Percentiles rank a stretch among this genome's conserved stretches.
Evolutionary conservation across 2,329 filamentous ascomycete genomes (phyloP).

Genomic region (Pseudocercospora vitis): DNA sequence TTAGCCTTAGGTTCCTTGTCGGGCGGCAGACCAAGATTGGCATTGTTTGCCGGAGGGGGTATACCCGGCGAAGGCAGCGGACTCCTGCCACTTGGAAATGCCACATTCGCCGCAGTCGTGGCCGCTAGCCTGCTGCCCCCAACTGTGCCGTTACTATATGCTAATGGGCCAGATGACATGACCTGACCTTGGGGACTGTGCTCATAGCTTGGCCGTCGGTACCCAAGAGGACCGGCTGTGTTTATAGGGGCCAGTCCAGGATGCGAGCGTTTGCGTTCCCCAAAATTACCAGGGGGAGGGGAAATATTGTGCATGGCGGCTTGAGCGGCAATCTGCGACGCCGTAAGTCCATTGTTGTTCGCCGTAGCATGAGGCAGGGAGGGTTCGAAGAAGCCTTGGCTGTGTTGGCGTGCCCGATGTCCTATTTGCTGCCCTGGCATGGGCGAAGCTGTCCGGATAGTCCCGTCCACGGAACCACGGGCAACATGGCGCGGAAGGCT

Average conservation of each 20-base stretch:
- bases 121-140: conserved; percentile 65
- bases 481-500: conserved; percentile 37
- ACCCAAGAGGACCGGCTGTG: conserved; percentile 29
- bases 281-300: conserved; percentile 27
- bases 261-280: conserved; percentile 67
- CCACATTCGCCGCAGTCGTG: conserved; percentile 70
- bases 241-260: conserved; percentile 63
- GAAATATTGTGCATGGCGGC: conserved; percentile 63
- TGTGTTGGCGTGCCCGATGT: conserved; percentile 67
- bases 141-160: conserved; percentile 62
- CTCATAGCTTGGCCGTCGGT: conserved; percentile 31
- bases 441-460: conserved; percentile 32
- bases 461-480: conserved; percentile 38
- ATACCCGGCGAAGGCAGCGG: conserved; percentile 47
- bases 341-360: conserved; percentile 47
- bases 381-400: conserved; percentile 74
- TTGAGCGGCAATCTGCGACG: conserved; percentile 80
- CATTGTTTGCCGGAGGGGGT: conserved; percentile 18
- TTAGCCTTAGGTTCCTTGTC: conserved; percentile 64
- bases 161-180: conserved; percentile 24
- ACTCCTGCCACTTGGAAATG: conserved; percentile 63
- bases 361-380: conserved; percentile 56
- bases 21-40: conserved; percentile 27
- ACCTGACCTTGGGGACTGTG: conserved; percentile 37
- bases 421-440: conserved; percentile 39